Base-by-base conservation (phyloP, 2,329 filamentous ascomycete species). In the Dothistroma septosporum region DNA sequence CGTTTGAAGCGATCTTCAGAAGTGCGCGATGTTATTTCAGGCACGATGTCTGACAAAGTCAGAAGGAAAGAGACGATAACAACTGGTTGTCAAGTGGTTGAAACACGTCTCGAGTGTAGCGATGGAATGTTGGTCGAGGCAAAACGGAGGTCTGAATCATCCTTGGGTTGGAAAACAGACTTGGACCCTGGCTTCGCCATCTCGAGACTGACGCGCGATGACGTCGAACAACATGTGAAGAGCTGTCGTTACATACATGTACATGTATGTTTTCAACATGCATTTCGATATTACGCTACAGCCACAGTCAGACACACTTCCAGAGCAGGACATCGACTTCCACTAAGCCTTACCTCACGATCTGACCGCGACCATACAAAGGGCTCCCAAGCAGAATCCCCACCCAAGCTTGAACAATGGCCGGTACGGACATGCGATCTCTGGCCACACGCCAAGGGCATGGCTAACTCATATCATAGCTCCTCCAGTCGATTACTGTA, bases 401-500 rank as follows among this genome's bases (percentile, higher is more conserved):
- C 37, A 44, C 37, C 37, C 14, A 44, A 19, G 9, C n/a, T 8
- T 44, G 41, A 44, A 22, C 24, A 4, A 53, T 53, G 50, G 24
- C 50, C 19, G 50, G 50, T 53, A 53, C 33, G 50, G 14, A 53
- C 31, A 19, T 11, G 31, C 7, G 31, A 31, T 31, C 24, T 11
- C n/a, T 28, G 11, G 31, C 3, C 5, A n/a, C 10, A 12, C 50
- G 31, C 31, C 14, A 9, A 53, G 14, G 12, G 16, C n/a, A 35
- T 14, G 19, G 44, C 55, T 57, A 49, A 57, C 31, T 44, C 14
- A 22, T 33, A 16, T 21, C 32, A 57, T 63, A 72, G 72, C 72
- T 50, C 73, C 72, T 53, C 71, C 72, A 41, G 72, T 73, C 32
- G 73, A 75, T 59, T 75, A 74, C 66, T 75, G 62, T 64, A 56